Evolutionary conservation across 202 grass and related monocot species (phyloP), one percentile per base, ranked within the genome.

Genomic region (Digitaria exilis): DNA sequence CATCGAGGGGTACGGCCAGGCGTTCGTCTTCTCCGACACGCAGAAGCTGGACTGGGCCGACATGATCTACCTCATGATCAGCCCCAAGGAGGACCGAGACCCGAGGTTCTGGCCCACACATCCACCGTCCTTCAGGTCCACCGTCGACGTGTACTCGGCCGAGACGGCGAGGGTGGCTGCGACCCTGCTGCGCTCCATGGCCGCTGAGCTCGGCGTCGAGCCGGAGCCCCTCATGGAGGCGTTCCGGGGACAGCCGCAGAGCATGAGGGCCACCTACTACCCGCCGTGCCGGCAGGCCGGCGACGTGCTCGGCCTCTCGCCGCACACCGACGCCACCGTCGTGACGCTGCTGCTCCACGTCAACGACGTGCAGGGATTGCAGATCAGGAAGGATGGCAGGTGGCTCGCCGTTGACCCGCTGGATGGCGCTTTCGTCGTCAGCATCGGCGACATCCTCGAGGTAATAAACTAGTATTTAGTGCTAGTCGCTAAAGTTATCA

Each of bases 291-390:
- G 2, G n/a, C 78, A 88, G 31, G 78, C 88, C 0, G 62, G 71
- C n/a, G 71, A 84, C 18, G 88, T 90, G 58, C 49, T 93, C 16
- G 85, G 91, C 19, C 55, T 90, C 5, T 88, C 88, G 28, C 82
- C 78, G 52, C 91, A 90, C 54, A 87, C 85, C 0, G 88, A 93
- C 69, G 82, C 46, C 50, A 37, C 8, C 30, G 75, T 58, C 32
- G 3, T 93, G 54, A 84, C 91, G 7, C 17, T 89, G 73, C 17
- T 90, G 6, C 85, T 88, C 26, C 82, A 90, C 55, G 78, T 90
- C 60, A 93, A 90, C 57, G 64, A 86, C 29, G 85, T 93, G 35
- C 84, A 87, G 71, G 88, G 91, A 24, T 57, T 93, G 71, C 85
- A 93, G 64, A 83, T 86, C 15, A 88, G 78, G 46, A 83, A 55